Conservation (phyloP, 257 asterid genomes). For the Cynanchum wilfordii region DNA sequence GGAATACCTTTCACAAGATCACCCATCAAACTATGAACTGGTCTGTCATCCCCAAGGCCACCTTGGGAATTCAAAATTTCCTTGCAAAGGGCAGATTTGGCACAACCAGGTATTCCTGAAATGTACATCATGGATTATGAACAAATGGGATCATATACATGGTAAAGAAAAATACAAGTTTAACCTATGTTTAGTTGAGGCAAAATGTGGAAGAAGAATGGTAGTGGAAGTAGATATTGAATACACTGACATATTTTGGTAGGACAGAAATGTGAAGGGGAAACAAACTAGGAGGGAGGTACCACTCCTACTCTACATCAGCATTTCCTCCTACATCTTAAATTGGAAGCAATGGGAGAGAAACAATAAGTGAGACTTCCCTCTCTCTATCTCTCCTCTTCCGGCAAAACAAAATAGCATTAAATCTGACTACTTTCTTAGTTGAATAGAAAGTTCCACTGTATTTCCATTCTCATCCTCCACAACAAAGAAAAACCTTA, state of each 20-base stretch:
- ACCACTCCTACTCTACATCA: background rate
- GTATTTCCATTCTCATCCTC: no score
- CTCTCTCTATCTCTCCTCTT: background rate
- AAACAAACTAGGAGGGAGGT: background rate
- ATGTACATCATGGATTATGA: constrained; percentile 20
- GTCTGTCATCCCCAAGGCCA: constrained; percentile 89
- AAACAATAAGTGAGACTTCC: background rate
- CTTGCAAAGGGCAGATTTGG: constrained; percentile 94
- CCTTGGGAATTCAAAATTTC: constrained; percentile 63
- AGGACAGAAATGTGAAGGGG: background rate
- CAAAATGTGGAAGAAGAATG: background rate
- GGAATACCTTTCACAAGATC: constrained; percentile 84
- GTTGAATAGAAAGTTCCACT: background rate
- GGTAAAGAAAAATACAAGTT: background rate
- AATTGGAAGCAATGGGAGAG: background rate
- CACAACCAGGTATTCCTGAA: constrained; percentile 97
- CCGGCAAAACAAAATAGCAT: background rate
- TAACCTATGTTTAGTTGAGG: background rate
- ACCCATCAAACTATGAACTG: constrained; percentile 86
- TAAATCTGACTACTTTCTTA: background rate
- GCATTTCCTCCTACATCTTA: background rate
- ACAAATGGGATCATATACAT: constrained; percentile 14
- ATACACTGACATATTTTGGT: background rate
- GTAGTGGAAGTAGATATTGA: background rate
- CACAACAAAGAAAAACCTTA: background rate